Evolutionary conservation across 768 basidiomycete species (phyloP).

Genomic region (Mrakia frigida): DNA sequence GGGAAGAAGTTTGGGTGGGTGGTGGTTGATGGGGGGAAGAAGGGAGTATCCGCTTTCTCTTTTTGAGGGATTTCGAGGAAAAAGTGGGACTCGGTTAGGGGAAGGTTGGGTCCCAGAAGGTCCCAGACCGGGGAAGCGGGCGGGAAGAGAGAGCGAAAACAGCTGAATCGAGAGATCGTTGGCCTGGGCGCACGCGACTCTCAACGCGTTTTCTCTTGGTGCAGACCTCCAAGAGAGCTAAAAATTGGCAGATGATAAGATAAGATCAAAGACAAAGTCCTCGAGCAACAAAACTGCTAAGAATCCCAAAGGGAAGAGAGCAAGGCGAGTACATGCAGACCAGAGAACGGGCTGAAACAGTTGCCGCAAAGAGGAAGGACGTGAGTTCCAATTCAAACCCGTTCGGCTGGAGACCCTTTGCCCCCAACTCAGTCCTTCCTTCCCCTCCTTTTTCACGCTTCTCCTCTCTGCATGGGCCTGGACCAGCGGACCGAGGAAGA

Average conservation of each 20-base stretch:
- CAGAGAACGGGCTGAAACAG: too few species aligned
- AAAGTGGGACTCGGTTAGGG: conserved; percentile 2
- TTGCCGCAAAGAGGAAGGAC: too few species aligned
- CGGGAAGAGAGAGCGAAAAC: neutral
- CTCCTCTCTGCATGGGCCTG: too few species aligned
- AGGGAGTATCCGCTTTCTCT: neutral
- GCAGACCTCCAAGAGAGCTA: too few species aligned
- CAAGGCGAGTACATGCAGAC: too few species aligned
- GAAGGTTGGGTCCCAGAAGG: neutral
- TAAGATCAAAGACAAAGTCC: too few species aligned
- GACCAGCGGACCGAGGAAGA: neutral
- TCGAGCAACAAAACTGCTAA: neutral
- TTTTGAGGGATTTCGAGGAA: neutral
- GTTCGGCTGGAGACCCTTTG: neutral
- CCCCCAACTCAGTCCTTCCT: neutral
- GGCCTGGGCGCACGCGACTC: too few species aligned
- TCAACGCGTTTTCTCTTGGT: too few species aligned
- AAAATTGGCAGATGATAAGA: too few species aligned
- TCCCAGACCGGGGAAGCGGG: neutral
- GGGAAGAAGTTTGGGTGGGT: neutral
- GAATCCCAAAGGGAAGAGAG: neutral
- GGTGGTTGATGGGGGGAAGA: neutral
- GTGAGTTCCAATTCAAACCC: too few species aligned
- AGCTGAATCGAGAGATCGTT: neutral
- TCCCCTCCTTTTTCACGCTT: neutral